Evolutionary conservation across 768 basidiomycete genomes (phyloP).

Genomic region (Phylloporus sp.): DNA sequence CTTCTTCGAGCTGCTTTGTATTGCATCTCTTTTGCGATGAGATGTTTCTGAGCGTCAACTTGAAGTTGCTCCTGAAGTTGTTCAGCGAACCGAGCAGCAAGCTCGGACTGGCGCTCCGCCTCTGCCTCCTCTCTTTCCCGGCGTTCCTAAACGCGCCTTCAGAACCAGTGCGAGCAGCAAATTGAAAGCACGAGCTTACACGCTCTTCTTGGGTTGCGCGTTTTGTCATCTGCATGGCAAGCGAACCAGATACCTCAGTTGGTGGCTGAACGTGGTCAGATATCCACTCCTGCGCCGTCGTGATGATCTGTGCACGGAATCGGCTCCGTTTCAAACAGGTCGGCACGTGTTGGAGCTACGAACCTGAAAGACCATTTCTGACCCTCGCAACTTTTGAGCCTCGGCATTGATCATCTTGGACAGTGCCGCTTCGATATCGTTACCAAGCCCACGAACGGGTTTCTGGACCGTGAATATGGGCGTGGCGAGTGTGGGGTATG

Average conservation of each 20-base stretch:
- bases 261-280: conserved; percentile 49
- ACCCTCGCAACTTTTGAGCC: conserved; percentile 58
- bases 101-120: conserved; percentile 45
- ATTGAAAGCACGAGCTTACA: conserved; percentile 33
- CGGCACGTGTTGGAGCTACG: conserved; percentile 11
- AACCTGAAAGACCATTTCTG: conserved; percentile 78
- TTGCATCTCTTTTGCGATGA: conserved; percentile 41
- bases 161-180: neutral
- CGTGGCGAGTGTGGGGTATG: conserved; percentile 69
- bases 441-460: conserved; percentile 52
- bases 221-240: conserved; percentile 74
- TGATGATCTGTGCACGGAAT: conserved; percentile 50
- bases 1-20: conserved; percentile 52
- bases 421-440: conserved; percentile 53
- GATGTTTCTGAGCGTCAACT: conserved; percentile 56
- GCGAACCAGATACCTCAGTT: conserved; percentile 58
- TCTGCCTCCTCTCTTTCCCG: conserved; percentile 53
- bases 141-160: conserved; percentile 38
- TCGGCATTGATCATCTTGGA: conserved; percentile 58
- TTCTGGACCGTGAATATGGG: conserved; percentile 67
- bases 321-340: conserved; percentile 1
- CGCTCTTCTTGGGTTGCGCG: conserved; percentile 67
- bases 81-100: conserved; percentile 48
- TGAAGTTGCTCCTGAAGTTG: conserved; percentile 63
- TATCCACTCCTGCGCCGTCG: conserved; percentile 69